Evolutionary conservation across 1,284 basidiomycete species (phyloP), one percentile per base, ranked within the genome.

Genomic region (Cutaneotrichosporon sp.): DNA sequence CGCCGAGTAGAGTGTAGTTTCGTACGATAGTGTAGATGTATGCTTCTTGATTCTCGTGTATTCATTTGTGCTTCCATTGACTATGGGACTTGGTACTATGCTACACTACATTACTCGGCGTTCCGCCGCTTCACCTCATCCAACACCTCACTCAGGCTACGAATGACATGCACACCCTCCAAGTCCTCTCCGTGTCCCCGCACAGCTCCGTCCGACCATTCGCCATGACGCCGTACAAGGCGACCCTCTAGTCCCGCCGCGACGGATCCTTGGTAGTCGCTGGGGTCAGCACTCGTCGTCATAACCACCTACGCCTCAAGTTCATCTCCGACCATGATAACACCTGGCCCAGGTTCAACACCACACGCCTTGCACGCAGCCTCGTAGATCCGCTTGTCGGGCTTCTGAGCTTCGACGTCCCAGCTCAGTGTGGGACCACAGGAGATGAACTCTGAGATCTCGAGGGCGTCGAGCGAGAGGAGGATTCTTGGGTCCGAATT

Each of bases 251-350:
- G 56, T 0, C 76, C 75, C 0, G 80, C 78, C 1, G 21, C 22
- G 0, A 57, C 49, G 0, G 79, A 72, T 0, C 80, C 80, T 2
- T 62, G 64, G 47, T 75, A 81, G 65, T 81, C 80, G 4, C 80
- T 81, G 56, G 2, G 2, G 46, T 70, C 52, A 67, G 60, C 46
- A 3, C 46, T 21, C 5, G 22, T 21, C 36, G 16, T 16, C 40
- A 34, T 56, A 36, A 36, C 34, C 34, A 76, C 79, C 69, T 62
- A 80, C 79, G 80, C 80, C 47, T 75, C 71, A 11, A 81, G 70
- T 68, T 81, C 80, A 62, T 81, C 80, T 0, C 80, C 80, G 10
- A 81, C 69, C 76, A 81, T 78, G 30, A 81, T 61, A 4, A 79
- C 74, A 9, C 78, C 79, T 34, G 73, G 64, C 0, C 73, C 74